phyloP scores from a whole-genome alignment of 306 rosid genomes.

The Ormosia emarginata region DNA sequence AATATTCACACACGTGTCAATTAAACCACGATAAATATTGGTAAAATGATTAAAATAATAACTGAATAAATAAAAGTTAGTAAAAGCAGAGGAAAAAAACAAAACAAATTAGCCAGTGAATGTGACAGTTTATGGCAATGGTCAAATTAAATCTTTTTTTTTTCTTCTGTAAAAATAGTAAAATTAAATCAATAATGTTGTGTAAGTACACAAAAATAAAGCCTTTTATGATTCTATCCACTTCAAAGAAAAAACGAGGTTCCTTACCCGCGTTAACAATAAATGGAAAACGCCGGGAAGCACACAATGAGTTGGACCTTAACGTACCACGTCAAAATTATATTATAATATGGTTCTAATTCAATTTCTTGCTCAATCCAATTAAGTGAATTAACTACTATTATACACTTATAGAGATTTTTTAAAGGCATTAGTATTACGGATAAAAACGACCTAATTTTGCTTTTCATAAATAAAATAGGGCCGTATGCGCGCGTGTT shows the following conservation, averaged over 20 bases:
- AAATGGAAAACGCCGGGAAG: neutral
- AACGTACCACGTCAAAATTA: neutral
- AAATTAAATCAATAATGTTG: neutral
- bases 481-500: neutral
- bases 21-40: neutral
- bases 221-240: too few species aligned
- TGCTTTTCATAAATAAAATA: neutral
- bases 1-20: neutral
- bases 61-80: neutral
- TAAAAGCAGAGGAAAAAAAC: too few species aligned
- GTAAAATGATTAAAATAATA: neutral
- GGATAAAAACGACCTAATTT: neutral
- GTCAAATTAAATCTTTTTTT: too few species aligned
- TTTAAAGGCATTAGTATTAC: neutral
- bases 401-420: neutral
- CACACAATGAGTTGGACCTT: neutral
- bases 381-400: neutral
- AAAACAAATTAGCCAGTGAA: neutral
- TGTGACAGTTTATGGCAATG: too few species aligned
- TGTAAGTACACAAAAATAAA: neutral
- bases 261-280: constrained; percentile 34
- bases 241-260: neutral
- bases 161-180: neutral
- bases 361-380: neutral
- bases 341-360: neutral